Conservation (phyloP, 169 alveolate species). For the Cryptosporidium viatorum region DNA sequence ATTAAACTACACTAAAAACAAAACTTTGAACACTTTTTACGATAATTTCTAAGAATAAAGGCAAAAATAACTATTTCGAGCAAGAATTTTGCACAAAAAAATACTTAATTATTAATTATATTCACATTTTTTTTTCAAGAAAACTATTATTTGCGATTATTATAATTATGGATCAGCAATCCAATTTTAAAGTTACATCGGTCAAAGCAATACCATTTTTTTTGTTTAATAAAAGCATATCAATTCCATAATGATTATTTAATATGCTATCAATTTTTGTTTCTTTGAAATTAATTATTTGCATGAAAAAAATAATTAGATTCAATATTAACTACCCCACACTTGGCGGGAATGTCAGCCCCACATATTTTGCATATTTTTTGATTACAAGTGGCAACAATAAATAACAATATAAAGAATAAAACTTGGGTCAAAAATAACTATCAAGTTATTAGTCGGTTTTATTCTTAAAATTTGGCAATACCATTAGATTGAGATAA, state of each 20-base stretch:
- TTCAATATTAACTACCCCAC: slow-evolving; percentile 27
- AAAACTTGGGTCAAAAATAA: background rate
- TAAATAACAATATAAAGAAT: background rate
- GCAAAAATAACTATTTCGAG: too few relatives aligned
- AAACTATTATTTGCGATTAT: too few relatives aligned
- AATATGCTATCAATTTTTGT: background rate
- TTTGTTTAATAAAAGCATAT: too few relatives aligned
- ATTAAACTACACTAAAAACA: too few relatives aligned
- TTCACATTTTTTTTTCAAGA: too few relatives aligned
- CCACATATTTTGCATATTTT: slow-evolving; percentile 60
- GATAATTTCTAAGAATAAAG: too few relatives aligned
- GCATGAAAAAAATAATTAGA: slow-evolving; percentile 29
- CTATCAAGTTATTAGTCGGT: background rate
- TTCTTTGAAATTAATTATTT: background rate
- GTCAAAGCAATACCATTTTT: too few relatives aligned
- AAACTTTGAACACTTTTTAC: too few relatives aligned
- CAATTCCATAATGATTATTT: background rate
- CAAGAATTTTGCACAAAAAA: too few relatives aligned
- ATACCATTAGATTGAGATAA: background rate
- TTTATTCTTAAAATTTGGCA: background rate
- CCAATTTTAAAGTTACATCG: too few relatives aligned
- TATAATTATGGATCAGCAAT: too few relatives aligned
- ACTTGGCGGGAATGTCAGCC: slow-evolving; percentile 47
- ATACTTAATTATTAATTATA: too few relatives aligned
- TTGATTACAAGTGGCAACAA: slow-evolving; percentile 52